Evolutionary conservation across 371 early-diverging fungal genomes (phyloP), one percentile per base, ranked within the genome.

Genomic region (Rhizopus sp.): DNA sequence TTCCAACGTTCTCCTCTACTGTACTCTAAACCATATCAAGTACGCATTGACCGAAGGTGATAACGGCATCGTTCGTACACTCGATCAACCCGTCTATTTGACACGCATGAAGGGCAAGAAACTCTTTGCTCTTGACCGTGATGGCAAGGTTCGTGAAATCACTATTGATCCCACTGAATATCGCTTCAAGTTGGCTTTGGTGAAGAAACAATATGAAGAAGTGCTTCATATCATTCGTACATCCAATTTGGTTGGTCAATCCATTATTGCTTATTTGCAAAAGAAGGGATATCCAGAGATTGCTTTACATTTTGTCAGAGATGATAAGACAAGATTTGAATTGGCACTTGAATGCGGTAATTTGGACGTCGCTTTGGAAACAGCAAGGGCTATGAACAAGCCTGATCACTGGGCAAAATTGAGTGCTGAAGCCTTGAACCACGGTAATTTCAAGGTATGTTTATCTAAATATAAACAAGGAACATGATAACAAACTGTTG

Each of bases 261-360:
- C 95, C 17, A 97, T 99, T 72, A 95, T 99, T 71, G 93, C 97
- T 1, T 99, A 96, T 77, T 78, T 99, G 62, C 97, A 97, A 71
- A 93, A 95, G 86, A 97, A 98, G 75, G 96, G 97, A 0, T 96
- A 96, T 68, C 96, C 99, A 2, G 97, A 95, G 81, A 90, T 99
- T 68, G 99, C 99, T 4, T 79, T 99, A 34, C 96, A 98, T 69
- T 99, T 97, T 84, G 96, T 99, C 35, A 91, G 95, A 62, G 99
- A 99, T 62, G 85, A 86, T 59, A 88, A 88, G 53, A 94, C 97
- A 4, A 89, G 97, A 6, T 97, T 98, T 69, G 99, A 98, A 65
- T 84, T 99, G 34, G 97, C 96, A 12, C 64, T 98, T 31, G 96
- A 96, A 69, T 97, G 97, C 60, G 97, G 96, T 37, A 94, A 98